Base-by-base conservation (phyloP, 1,139 yeast genomes). In the Martiniozyma asiatica region DNA sequence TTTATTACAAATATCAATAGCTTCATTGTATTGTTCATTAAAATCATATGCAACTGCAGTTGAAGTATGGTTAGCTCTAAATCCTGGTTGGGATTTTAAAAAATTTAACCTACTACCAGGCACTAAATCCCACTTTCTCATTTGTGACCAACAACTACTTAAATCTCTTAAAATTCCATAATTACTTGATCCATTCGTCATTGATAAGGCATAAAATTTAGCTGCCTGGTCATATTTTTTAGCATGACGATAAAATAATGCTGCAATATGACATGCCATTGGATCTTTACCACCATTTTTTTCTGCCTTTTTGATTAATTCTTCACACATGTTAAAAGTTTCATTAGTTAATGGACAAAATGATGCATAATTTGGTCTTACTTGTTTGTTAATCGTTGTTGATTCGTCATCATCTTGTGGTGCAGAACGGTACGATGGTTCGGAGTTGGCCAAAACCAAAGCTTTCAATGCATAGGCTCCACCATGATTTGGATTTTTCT, bases 11-110 rank as follows among this genome's bases (percentile, higher is more conserved):
- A 92, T 79, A 33, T 70, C 66, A 36, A 77, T 74, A 4, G 95
- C 92, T 11, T 68, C 70, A 20, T 59, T 59, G 47, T 63, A 68
- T 47, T 87, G 84, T 17, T 69, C 67, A 47, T 68, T 70, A 48
- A 87, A 62, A 51, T 81, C 84, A 47, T 80, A 84, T 0, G 96
- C 94, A 24, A 82, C 65, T 0, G 95, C 96, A 33, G 81, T 63
- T 0, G 80, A 78, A 3, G 94, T 80, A 96, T 97, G 92, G 48
- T 84, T 79, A 42, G 92, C 89, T 41, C 96, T 69, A 50, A 72
- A 78, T 0, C 94, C 94, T 9, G 94, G 78, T 44, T 73, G 80
- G 25, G 69, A 68, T 44, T 79, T 82, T 53, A 92, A 64, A 47
- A 74, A 73, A 27, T 65, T 65, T 38, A 71, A 73, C 46, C 97